Base-by-base conservation (phyloP, 441 rosid species). In the Corymbia calophylla region DNA sequence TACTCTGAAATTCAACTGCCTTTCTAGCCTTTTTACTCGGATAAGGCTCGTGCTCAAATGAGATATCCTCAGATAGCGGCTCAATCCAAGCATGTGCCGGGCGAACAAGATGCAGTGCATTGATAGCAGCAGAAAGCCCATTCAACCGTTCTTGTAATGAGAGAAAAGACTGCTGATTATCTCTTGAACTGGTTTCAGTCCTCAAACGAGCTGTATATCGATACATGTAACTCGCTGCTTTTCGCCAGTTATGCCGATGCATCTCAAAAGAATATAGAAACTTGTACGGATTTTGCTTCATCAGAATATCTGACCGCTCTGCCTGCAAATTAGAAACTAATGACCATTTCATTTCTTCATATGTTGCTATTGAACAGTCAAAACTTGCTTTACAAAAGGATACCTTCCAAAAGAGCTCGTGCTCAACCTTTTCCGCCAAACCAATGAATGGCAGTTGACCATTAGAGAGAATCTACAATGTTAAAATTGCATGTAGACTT, bases 381-480 rank as follows among this genome's bases (percentile, higher is more conserved):
- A 86, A 86, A 21, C 17, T 32, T 68, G 55, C 21, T 86, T 31
- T 86, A 54, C 31, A 86, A 13, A 90, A 88, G 84, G 55, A 89
- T 92, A 98, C 99, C 99, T 98, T 98, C 99, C 99, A 97, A 58
- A 93, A 96, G 91, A 98, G 99, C 94, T 97, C 99, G 90, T 87
- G 96, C 93, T 96, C 99, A 91, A 98, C 95, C 94, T 98, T 97
- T 91, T 97, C 99, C 11, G 95, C 93, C 91, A 97, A 94, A 91
- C 99, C 99, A 89, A 94, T 94, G 88, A 96, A 97, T 48, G 99
- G 99, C 90, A 98, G 93, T 90, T 96, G 96, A 91, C 98, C 99
- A 92, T 95, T 95, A 92, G 98, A 95, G 90, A 98, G 97, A 88
- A 96, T 92, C 99, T 97, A 93, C 90, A 90, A 85, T 8, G 88